Base-by-base conservation (phyloP, 805 yeast genomes). In the Starmerella khaoyaiensis region DNA sequence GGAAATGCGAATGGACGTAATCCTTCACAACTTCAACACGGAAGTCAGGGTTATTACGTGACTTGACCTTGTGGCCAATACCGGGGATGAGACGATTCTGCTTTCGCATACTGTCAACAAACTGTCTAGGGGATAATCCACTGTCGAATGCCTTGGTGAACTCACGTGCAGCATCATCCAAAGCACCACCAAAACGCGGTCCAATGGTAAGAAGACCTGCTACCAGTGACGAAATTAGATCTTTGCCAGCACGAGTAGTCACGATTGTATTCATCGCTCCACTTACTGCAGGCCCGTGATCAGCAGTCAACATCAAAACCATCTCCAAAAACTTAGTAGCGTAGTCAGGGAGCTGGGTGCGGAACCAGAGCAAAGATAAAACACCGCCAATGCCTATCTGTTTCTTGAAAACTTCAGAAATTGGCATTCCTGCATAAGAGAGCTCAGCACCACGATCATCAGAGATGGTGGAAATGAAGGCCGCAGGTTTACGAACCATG, bases 251-350 rank as follows among this genome's bases (percentile, higher is more conserved):
- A 44, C 68, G 60, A 27, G 68, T 64, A 30, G 68, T 63, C 47
- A 63, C 60, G 41, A 63, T 63, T 37, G 68, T 63, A 55, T 63
- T 63, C 69, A 64, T 62, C 38, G 68, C 68, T 39, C 68, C 68
- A 20, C 61, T 54, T 14, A 63, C 68, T 31, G 68, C 68, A 16
- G 68, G 68, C 39, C 68, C 68, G 49, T 63, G 68, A 47, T 63
- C 68, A 28, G 68, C 68, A 21, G 68, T 64, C 26, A 63, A 57
- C 69, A 64, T 64, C 34, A 63, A 59, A n/a, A 63, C 69, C 68
- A 63, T 63, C 49, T 63, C 68, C 30, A 63, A 48, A 51, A 63
- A 63, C 59, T 62, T 62, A 38, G 65, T 52, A 26, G 67, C 69
- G 39, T 62, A 63, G 26, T 54, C 42, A 18, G 68, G 68, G 33